These are phyloP conservation scores for Solanum chaucha DNA, from an alignment of 257 asterid genomes.

Conservation along the genomic window DNA sequence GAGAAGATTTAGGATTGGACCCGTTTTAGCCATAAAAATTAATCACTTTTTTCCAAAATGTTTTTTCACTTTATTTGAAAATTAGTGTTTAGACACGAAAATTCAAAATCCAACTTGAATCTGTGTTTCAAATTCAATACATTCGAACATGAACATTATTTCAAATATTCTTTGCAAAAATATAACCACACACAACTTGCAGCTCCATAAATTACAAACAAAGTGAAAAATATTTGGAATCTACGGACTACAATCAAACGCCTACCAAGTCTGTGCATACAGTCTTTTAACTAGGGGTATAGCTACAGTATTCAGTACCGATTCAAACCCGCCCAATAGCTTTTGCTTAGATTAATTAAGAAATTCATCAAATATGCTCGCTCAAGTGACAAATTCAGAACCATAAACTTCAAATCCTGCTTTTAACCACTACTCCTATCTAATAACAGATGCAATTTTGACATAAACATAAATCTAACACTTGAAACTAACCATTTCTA, in stretches of 20 bases:
- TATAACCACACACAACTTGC: not conserved
- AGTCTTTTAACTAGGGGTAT: not conserved
- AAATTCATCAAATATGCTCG: not conserved
- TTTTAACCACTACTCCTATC: not conserved
- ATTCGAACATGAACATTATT: not conserved
- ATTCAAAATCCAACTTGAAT: not conserved
- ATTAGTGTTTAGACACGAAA: fast-evolving
- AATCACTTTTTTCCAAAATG: fast-evolving
- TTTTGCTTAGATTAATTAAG: not conserved
- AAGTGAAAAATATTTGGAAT: not conserved
- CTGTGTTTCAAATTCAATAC: not conserved
- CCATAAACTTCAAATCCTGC: not conserved
- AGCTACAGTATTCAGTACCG: not conserved
- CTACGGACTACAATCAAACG: too few species aligned
- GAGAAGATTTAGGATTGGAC: not conserved
- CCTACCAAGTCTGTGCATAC: too few species aligned
- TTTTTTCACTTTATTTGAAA: not conserved
- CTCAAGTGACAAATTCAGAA: not conserved
- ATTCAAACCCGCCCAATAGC: not conserved
- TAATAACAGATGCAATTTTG: not conserved
- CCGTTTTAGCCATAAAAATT: not conserved
- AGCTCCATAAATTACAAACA: not conserved
- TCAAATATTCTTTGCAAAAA: not conserved
- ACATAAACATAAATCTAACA: not conserved
- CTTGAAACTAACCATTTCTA: not conserved